Evolutionary conservation across 2,329 filamentous ascomycete genomes (phyloP).

Genomic region (Trichoderma citrinoviride): DNA sequence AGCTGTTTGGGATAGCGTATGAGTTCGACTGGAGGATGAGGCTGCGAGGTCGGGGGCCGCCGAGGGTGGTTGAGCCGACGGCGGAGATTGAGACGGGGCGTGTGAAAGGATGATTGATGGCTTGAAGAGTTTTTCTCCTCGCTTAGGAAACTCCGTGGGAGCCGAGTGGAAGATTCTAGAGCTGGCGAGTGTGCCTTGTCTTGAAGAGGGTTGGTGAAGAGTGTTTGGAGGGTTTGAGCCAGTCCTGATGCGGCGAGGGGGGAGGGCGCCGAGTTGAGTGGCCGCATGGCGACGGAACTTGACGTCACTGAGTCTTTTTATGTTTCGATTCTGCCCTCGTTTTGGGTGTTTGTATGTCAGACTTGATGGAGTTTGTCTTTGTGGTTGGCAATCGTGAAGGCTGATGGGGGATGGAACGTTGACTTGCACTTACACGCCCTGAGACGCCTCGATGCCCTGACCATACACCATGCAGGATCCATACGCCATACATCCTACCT

Average conservation of each 20-base stretch:
- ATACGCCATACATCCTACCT: not conserved
- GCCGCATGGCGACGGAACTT: not conserved
- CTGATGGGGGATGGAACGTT: not conserved
- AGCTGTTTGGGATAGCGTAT: slow-evolving; percentile 60
- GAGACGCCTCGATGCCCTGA: too few species aligned
- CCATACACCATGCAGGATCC: too few species aligned
- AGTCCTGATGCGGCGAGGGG: not conserved
- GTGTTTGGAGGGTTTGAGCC: not conserved
- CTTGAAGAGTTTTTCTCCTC: not conserved
- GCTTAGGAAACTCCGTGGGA: too few species aligned
- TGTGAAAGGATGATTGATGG: not conserved
- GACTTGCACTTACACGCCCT: too few species aligned
- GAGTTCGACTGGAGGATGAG: slow-evolving; percentile 59
- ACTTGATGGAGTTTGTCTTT: not conserved
- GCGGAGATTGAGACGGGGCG: not conserved
- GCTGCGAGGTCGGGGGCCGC: slow-evolving; percentile 12
- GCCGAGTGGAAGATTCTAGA: too few species aligned
- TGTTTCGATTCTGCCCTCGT: not conserved
- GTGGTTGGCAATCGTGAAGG: slow-evolving; percentile 2
- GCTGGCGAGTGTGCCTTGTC: not conserved
- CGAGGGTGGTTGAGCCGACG: slow-evolving; percentile 11
- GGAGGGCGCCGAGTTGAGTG: not conserved
- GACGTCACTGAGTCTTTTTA: not conserved
- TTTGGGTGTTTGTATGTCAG: not conserved
- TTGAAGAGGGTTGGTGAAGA: not conserved